These are phyloP conservation scores for Yarrowia yakushimensis DNA, from an alignment of 805 yeast species.

Conservation along the genomic window DNA sequence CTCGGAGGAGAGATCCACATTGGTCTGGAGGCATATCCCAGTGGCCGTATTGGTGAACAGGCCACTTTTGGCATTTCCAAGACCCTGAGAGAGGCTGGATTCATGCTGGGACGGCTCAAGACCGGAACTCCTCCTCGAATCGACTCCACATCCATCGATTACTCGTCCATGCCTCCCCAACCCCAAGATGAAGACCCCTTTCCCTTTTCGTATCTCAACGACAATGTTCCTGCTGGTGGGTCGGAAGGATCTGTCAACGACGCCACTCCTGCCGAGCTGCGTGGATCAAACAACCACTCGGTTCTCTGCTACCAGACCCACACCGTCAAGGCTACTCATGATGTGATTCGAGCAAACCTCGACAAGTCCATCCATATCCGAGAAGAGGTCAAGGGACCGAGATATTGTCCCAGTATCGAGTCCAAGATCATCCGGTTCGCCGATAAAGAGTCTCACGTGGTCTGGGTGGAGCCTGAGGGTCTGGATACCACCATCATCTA, in stretches of 20 bases:
- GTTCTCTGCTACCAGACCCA: slow-evolving; percentile 70
- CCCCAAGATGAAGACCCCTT: slow-evolving; percentile 79
- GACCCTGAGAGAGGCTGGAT: slow-evolving; percentile 73
- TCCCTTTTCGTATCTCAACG: slow-evolving; percentile 86
- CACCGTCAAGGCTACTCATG: slow-evolving; percentile 74
- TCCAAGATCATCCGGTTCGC: slow-evolving; percentile 79
- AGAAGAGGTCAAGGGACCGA: slow-evolving; percentile 92
- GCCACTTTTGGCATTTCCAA: slow-evolving; percentile 86
- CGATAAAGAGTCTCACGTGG: slow-evolving; percentile 68
- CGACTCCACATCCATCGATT: slow-evolving; percentile 68
- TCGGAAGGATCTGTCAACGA: slow-evolving; percentile 44
- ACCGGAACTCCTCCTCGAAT: slow-evolving; percentile 97
- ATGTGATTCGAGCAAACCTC: slow-evolving; percentile 62
- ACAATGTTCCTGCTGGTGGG: slow-evolving; percentile 46
- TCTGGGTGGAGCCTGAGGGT: slow-evolving; percentile 98
- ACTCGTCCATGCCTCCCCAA: slow-evolving; percentile 58
- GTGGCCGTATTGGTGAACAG: slow-evolving; percentile 90
- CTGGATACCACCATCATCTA: slow-evolving; percentile 79
- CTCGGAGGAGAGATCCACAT: slow-evolving; percentile 92
- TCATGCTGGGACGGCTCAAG: slow-evolving; percentile 80
- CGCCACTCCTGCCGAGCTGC: not conserved
- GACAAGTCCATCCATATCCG: slow-evolving; percentile 84
- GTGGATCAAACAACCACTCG: not conserved
- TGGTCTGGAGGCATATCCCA: slow-evolving; percentile 74
- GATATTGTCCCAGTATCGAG: slow-evolving; percentile 97